These are phyloP conservation scores for Talaromyces islandicus DNA, from an alignment of 2,329 filamentous ascomycete species.

Conservation along the genomic window DNA sequence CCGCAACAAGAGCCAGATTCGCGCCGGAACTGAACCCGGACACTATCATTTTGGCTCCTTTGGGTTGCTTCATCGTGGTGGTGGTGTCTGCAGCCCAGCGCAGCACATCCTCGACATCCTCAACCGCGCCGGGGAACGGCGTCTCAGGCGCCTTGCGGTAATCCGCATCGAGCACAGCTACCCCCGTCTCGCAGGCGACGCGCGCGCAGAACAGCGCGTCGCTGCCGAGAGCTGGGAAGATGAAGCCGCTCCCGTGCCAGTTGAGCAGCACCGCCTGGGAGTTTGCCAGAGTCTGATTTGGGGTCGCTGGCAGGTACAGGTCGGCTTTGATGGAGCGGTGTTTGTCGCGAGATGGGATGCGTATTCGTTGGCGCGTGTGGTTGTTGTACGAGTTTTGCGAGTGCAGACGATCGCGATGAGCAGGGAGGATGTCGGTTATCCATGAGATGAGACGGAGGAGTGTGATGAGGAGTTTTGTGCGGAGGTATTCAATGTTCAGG, in stretches of 20 bases:
- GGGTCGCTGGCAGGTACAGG: background rate
- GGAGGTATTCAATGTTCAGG: background rate
- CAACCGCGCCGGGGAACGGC: slow-evolving; percentile 42
- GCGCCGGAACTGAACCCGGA: slow-evolving; percentile 37
- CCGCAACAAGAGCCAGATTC: slow-evolving; percentile 30
- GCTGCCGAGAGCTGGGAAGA: slow-evolving; percentile 1
- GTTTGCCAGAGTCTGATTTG: background rate
- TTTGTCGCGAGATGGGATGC: slow-evolving; percentile 6
- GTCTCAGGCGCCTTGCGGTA: slow-evolving; percentile 44
- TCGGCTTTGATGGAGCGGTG: slow-evolving; percentile 5
- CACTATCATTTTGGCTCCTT: slow-evolving; percentile 19
- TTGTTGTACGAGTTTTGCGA: slow-evolving; percentile 7
- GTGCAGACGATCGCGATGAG: background rate
- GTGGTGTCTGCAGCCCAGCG: background rate
- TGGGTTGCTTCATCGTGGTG: no score
- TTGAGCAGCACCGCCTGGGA: background rate
- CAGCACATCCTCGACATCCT: slow-evolving; percentile 42
- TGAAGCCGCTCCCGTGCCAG: slow-evolving; percentile 8
- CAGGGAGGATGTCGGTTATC: background rate
- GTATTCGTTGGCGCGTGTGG: slow-evolving; percentile 10
- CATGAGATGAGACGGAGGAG: background rate
- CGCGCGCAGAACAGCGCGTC: slow-evolving; percentile 43
- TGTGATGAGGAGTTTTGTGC: background rate
- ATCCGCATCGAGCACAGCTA: slow-evolving; percentile 42
- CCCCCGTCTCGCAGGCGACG: slow-evolving; percentile 37